phyloP scores from a whole-genome alignment of 1,284 basidiomycete genomes.

The Neonothopanus nambi region DNA sequence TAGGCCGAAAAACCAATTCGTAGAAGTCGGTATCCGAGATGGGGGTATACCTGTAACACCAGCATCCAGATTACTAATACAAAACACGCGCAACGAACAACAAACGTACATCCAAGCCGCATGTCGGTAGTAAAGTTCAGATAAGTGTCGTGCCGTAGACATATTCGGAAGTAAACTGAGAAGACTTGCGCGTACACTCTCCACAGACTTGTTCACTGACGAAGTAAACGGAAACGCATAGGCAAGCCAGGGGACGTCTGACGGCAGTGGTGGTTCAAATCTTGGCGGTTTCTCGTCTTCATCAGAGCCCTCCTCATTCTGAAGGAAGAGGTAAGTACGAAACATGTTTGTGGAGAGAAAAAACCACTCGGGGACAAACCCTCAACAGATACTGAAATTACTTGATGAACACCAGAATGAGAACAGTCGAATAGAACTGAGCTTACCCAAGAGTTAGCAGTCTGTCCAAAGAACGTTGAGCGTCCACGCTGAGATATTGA shows the following conservation, averaged over 20 bases:
- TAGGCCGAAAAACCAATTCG: conserved; percentile 47
- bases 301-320: conserved; percentile 61
- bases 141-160: conserved; percentile 42
- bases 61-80: conserved; percentile 11
- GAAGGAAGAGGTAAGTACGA: not conserved
- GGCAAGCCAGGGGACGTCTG: conserved; percentile 57
- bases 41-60: conserved; percentile 55
- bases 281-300: conserved; percentile 45
- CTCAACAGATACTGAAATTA: conserved; percentile 36
- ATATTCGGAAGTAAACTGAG: conserved; percentile 47
- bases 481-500: conserved; percentile 61
- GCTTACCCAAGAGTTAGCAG: conserved; percentile 69
- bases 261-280: conserved; percentile 43
- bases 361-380: conserved; percentile 24
- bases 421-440: conserved; percentile 9
- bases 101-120: conserved; percentile 66
- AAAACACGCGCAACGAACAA: conserved; percentile 7
- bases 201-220: conserved; percentile 40
- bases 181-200: conserved; percentile 46
- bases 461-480: conserved; percentile 62
- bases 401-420: conserved; percentile 2
- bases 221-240: conserved; percentile 58
- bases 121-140: conserved; percentile 58
- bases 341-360: no score
- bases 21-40: conserved; percentile 57